A percentile compares a stretch with the other conserved stretches of the same genome.
These are phyloP conservation scores for Saccharomyces hybrid DNA, from an alignment of 1,139 yeast genomes.

Conservation along the genomic window DNA sequence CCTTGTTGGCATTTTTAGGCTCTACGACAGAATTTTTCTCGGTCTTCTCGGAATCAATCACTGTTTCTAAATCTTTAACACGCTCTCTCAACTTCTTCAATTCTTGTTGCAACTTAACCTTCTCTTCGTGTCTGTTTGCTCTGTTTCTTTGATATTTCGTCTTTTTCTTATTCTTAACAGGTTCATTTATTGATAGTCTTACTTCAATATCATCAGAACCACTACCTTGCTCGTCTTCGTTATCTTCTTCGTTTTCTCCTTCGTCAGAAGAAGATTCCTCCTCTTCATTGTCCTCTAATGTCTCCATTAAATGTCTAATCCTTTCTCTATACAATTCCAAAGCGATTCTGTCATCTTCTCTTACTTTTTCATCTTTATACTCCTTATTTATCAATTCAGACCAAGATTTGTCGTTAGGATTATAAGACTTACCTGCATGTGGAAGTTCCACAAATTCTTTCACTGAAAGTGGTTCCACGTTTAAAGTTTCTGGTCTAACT, in stretches of 20 bases:
- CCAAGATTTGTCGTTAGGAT: slow-evolving; percentile 87
- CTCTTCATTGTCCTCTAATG: slow-evolving; percentile 51
- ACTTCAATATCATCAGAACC: slow-evolving; percentile 19
- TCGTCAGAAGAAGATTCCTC: slow-evolving; percentile 36
- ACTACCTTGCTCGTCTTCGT: not conserved
- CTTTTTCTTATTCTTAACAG: slow-evolving; percentile 62
- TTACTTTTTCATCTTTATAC: slow-evolving; percentile 53
- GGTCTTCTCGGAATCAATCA: slow-evolving; percentile 37
- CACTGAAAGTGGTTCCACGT: slow-evolving; percentile 44
- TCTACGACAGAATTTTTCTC: slow-evolving; percentile 33
- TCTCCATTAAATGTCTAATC: slow-evolving; percentile 56
- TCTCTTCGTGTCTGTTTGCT: slow-evolving; percentile 57
- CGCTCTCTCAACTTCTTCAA: slow-evolving; percentile 50
- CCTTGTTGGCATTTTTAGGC: slow-evolving; percentile 15
- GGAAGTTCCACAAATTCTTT: slow-evolving; percentile 47
- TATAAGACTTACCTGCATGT: slow-evolving; percentile 86
- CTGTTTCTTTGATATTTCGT: slow-evolving; percentile 71
- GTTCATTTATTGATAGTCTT: slow-evolving; percentile 61
- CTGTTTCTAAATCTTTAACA: slow-evolving; percentile 49
- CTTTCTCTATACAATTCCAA: slow-evolving; percentile 54
- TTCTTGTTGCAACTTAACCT: slow-evolving; percentile 46
- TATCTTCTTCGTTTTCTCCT: slow-evolving; percentile 34
- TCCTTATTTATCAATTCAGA: slow-evolving; percentile 60
- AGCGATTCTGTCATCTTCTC: slow-evolving; percentile 55
- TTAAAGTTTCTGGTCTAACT: slow-evolving; percentile 50